A percentile compares a stretch with the other conserved stretches of the same genome.
Conservation (phyloP, 352 stramenopile species). For the Thalassiosira delicatula region DNA sequence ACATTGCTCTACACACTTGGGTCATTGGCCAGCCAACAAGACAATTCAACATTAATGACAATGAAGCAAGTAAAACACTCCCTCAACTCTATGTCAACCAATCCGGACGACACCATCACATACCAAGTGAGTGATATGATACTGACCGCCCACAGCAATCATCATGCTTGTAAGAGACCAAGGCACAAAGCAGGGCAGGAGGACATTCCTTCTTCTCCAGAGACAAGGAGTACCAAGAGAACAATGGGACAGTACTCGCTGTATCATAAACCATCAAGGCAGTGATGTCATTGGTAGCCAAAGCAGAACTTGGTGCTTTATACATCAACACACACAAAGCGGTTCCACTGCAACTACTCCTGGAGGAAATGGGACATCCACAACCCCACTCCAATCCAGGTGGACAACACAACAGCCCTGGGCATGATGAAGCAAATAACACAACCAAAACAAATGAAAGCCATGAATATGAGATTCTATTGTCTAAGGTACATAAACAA, state of each 20-base stretch:
- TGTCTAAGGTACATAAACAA: background rate
- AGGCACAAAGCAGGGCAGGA: background rate
- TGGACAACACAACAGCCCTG: background rate
- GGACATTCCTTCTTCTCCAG: background rate
- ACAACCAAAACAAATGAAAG: background rate
- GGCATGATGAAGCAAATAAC: background rate
- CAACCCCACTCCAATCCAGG: background rate
- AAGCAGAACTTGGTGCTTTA: background rate
- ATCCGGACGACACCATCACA: background rate
- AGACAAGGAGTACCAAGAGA: background rate
- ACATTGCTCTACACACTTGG: background rate
- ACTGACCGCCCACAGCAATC: background rate
- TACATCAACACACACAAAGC: background rate
- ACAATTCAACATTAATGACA: background rate
- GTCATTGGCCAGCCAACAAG: background rate
- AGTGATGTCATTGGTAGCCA: background rate
- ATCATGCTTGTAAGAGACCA: background rate
- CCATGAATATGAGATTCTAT: background rate
- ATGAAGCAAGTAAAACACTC: background rate
- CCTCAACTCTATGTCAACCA: background rate
- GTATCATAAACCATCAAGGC: background rate
- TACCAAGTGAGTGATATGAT: background rate
- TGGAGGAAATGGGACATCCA: background rate
- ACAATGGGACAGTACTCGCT: background rate
- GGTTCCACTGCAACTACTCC: background rate